Evolutionary conservation across 495 filamentous ascomycete genomes (phyloP).

Genomic region (Hypoxylon crocopeplum): DNA sequence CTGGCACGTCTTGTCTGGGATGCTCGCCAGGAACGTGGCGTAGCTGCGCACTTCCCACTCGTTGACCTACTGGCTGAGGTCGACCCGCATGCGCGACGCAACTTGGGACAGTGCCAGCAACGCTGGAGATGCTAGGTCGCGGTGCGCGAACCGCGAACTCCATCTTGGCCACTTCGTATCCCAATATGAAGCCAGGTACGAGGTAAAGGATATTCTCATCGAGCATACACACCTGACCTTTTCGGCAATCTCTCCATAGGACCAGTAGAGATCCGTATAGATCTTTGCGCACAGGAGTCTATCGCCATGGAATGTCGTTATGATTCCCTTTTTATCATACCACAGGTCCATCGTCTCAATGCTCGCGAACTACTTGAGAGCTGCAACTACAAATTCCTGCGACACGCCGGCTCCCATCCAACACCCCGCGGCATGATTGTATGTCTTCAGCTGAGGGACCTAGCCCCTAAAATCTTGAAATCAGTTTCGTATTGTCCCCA

Average conservation of each 20-base stretch:
- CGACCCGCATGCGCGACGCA: constrained; percentile 32
- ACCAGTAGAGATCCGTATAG: not conserved
- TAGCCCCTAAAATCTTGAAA: not conserved
- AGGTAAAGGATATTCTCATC: not conserved
- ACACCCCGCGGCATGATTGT: not conserved
- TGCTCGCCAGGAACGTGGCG: constrained; percentile 47
- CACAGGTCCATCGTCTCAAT: not conserved
- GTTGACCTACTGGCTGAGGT: constrained; percentile 39
- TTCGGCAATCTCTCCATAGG: not conserved
- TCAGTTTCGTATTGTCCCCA: not conserved
- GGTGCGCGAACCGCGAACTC: not conserved
- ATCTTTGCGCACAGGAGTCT: not conserved
- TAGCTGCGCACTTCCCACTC: constrained; percentile 46
- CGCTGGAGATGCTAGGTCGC: not conserved
- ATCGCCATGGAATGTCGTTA: not conserved
- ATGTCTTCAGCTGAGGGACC: not conserved
- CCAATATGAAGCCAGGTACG: not conserved
- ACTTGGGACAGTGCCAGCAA: not conserved
- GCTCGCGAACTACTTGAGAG: not conserved
- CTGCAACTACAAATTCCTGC: not conserved
- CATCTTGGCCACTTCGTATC: not conserved
- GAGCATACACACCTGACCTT: not conserved
- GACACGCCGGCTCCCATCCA: not conserved
- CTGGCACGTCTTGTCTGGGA: constrained; percentile 44
- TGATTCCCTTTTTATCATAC: not conserved